Base-by-base conservation (phyloP, 306 rosid species). In the Purshia tridentata region DNA sequence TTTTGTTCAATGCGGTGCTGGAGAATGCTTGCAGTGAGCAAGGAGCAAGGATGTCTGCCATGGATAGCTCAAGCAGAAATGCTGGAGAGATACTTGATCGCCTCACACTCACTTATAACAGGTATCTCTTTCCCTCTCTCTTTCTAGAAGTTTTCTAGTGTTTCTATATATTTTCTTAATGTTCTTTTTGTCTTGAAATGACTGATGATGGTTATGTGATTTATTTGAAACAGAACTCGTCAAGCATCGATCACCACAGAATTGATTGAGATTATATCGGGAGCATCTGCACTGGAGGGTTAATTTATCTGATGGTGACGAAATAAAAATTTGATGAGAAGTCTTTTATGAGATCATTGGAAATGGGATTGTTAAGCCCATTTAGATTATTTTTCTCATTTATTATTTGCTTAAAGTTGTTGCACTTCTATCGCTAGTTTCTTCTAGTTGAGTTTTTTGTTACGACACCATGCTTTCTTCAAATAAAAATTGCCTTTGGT, bases 1-100 rank as follows among this genome's bases (percentile, higher is more conserved):
- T 91, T 64, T 1, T 94, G 87, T 94, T 88, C 95, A 94, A 94
- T 57, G 99, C 86, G 6, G 96, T 91, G 49, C 15, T 94, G 88
- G 97, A 94, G 94, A 94, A 94, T 85, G 99, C 99, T 75, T 88
- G 96, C 86, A 94, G 99, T 90, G 99, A 94, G 77, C 99, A 94
- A 81, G 99, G 99, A 69, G 99, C 99, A 29, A 88, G 99, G 79
- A 91, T 94, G 99, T 94, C 99, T 72, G 99, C 99, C 63, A 91
- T 94, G 99, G 99, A 94, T 81, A 91, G 99, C 81, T 91, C 99
- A 55, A 94, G 99, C 90, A 94, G 99, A 85, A 94, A 94, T 78
- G 99, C 99, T 0, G 99, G 99, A 39, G 99, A 94, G 0, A 94
- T 94, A 97, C 99, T 94, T 81, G 99, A 91, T 74, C 99, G 99